phyloP scores from a whole-genome alignment of 768 basidiomycete genomes.

The Crepidotus variabilis region DNA sequence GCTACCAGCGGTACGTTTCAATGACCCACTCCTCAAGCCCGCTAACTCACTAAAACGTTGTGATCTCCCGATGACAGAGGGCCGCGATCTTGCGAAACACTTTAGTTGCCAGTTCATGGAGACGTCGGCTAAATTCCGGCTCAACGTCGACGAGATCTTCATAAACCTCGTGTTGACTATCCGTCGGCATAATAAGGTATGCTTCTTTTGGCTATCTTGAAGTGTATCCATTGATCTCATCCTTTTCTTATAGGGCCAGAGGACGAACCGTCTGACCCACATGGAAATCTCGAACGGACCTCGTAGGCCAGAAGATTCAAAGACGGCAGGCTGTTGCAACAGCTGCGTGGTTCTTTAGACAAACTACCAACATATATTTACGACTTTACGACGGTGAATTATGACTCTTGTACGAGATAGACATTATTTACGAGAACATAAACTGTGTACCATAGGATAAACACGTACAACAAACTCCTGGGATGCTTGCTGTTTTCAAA shows the following conservation, averaged over 20 bases:
- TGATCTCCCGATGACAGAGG: constrained; percentile 55
- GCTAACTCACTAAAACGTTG: background rate
- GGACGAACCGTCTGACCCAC: background rate
- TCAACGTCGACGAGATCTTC: constrained; percentile 96
- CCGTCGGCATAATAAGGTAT: constrained; percentile 87
- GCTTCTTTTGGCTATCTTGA: constrained; percentile 9
- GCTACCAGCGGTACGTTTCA: constrained; percentile 75
- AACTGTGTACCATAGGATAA: too few relatives aligned
- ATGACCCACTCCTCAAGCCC: background rate
- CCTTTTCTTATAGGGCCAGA: background rate
- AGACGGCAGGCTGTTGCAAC: background rate
- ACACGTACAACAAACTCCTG: too few relatives aligned
- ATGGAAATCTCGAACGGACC: background rate
- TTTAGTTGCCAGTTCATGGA: constrained; percentile 94
- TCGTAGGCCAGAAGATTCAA: background rate
- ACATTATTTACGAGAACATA: too few relatives aligned
- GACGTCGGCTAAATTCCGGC: constrained; percentile 92
- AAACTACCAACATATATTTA: background rate
- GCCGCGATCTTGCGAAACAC: constrained; percentile 91
- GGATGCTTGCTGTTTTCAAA: too few relatives aligned
- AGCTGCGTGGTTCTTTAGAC: background rate
- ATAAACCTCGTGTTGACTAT: constrained; percentile 90
- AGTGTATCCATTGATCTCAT: background rate
- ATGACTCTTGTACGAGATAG: too few relatives aligned
- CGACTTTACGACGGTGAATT: background rate